Conservation (phyloP, 1,139 yeast species). For the Kodamaea suecica region DNA sequence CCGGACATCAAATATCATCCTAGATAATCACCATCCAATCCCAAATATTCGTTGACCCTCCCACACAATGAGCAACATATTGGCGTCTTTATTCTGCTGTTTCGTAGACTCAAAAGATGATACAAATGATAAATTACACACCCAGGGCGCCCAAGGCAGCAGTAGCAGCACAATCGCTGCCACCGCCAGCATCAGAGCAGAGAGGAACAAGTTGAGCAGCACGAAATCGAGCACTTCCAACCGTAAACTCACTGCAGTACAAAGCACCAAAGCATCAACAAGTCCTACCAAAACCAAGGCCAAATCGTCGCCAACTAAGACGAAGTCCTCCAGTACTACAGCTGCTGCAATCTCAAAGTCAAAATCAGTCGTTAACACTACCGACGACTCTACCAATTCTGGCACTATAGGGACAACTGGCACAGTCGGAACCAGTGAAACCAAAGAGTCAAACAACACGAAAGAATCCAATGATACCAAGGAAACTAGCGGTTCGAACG, state of each 20-base stretch:
- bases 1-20: too few species aligned
- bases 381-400: slow-evolving; percentile 4
- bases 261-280: slow-evolving; percentile 1
- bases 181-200: slow-evolving; percentile 6
- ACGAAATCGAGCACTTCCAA: neutral
- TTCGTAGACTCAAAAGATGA: slow-evolving; percentile 38
- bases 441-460: too few species aligned
- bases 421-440: slow-evolving; percentile 6
- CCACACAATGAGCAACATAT: slow-evolving; percentile 22
- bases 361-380: neutral
- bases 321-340: slow-evolving; percentile 1
- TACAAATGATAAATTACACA: slow-evolving; percentile 23
- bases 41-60: neutral
- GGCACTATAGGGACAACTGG: slow-evolving; percentile 7
- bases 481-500: slow-evolving; percentile 6
- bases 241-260: neutral
- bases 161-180: slow-evolving; percentile 2
- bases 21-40: too few species aligned
- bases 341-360: neutral
- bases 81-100: slow-evolving; percentile 42
- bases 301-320: neutral
- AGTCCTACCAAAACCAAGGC: neutral
- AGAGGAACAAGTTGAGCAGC: slow-evolving; percentile 5
- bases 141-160: slow-evolving; percentile 6
- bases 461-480: slow-evolving; percentile 11